phyloP scores from a whole-genome alignment of 805 yeast genomes.

The Spencermartinsiella europaea region DNA sequence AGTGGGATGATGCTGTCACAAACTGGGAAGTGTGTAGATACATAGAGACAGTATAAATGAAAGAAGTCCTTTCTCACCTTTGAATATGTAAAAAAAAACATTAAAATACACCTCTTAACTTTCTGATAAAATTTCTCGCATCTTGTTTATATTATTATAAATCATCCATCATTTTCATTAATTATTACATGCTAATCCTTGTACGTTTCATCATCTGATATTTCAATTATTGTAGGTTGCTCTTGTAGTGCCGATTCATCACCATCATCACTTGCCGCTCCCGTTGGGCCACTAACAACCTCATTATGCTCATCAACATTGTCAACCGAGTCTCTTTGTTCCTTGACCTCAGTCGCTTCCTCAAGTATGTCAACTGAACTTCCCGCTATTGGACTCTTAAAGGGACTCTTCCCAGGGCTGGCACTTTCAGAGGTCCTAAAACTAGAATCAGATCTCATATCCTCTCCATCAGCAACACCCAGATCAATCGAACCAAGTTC shows the following conservation, averaged over 20 bases:
- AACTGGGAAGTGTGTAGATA: constrained; percentile 33
- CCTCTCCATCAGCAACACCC: background rate
- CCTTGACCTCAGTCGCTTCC: background rate
- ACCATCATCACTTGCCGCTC: background rate
- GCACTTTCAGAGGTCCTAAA: background rate
- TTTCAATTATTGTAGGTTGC: background rate
- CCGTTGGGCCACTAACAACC: too few relatives aligned
- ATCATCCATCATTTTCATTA: background rate
- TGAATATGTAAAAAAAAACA: background rate
- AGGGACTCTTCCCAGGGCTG: background rate
- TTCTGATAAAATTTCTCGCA: too few relatives aligned
- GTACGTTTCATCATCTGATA: constrained; percentile 2
- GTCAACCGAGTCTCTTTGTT: background rate
- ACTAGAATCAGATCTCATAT: background rate
- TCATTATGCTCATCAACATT: background rate
- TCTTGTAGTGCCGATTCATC: background rate
- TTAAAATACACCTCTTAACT: background rate
- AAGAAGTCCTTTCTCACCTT: background rate
- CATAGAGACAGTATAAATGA: constrained; percentile 29
- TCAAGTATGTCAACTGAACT: background rate
- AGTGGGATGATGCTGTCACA: constrained; percentile 31
- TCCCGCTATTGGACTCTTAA: background rate
- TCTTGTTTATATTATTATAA: too few relatives aligned
- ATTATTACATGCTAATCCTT: constrained; percentile 1
- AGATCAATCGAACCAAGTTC: background rate